These are phyloP conservation scores for Hypoxylon lenormandii DNA, from an alignment of 495 filamentous ascomycete genomes.

Conservation along the genomic window DNA sequence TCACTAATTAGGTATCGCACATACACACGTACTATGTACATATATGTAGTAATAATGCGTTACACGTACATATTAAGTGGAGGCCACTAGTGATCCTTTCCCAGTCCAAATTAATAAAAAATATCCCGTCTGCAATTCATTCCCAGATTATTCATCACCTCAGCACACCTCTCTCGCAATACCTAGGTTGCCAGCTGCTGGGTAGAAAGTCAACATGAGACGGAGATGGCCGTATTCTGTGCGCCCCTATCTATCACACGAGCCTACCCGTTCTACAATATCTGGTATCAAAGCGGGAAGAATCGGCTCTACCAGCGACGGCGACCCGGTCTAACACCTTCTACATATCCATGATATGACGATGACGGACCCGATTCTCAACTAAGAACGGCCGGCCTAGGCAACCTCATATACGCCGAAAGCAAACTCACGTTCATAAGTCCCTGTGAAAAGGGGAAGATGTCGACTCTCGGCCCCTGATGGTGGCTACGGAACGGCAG, in stretches of 20 bases:
- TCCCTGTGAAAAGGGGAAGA: conserved; percentile 1
- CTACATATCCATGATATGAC: conserved; percentile 8
- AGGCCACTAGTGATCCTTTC: conserved; percentile 20
- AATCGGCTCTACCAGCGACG: background rate
- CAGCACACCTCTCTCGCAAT: too few species aligned
- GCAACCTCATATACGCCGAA: conserved; percentile 6
- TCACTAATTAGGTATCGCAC: conserved; percentile 6
- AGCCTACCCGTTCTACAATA: too few species aligned
- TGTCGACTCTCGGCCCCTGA: background rate
- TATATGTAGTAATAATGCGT: background rate
- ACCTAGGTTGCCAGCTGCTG: too few species aligned
- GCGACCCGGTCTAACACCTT: conserved; percentile 11
- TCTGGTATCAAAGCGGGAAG: too few species aligned
- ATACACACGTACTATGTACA: background rate
- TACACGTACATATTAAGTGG: conserved; percentile 3
- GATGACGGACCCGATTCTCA: background rate
- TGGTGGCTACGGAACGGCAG: conserved; percentile 25
- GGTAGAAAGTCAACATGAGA: too few species aligned
- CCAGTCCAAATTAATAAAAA: conserved; percentile 21
- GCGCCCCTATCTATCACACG: too few species aligned
- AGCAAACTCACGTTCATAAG: background rate
- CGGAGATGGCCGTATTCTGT: too few species aligned
- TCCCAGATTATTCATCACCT: background rate
- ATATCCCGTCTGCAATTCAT: conserved; percentile 11
- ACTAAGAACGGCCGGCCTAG: background rate